Base-by-base conservation (phyloP, 2,329 filamentous ascomycete genomes). In the Beauveria caledonica region DNA sequence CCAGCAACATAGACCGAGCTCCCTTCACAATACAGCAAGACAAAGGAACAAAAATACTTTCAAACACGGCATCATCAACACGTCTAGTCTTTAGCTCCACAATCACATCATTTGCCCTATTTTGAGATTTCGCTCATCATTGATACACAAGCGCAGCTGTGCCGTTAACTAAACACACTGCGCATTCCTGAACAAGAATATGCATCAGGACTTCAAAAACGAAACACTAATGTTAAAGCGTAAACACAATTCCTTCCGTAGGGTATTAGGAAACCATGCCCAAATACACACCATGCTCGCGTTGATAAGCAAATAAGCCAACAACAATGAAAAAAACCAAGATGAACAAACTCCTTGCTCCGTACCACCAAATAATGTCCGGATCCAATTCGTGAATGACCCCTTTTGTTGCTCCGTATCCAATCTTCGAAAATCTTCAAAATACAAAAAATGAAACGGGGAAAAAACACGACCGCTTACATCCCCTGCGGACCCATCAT, bases 401-500 rank as follows among this genome's bases (percentile, higher is more conserved):
- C 49, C 50, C 50, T 60, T 55, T 55, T 60, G 27, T 40, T 60
- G 58, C 50, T 55, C 58, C 58, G 25, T 60, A 53, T 60, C 49
- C 58, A 60, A 54, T 54, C 36, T 48, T 50, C 7, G 42, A 58
- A 44, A 44, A 54, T 54, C 19, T 48, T 44, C 17, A 58, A 58
- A 44, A 44, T 49, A 50, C 45, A 42, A 58, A 42, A 39, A 39
- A 27, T 25, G 7, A 21, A 39, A 33, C 27, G 3, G 9, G 11
- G 13, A 36, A 42, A 29, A 50, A n/a, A 8, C 13, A 39, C 13
- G 3, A 11, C 46, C 10, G 21, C 5, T 50, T 73, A 79, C 76
- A 80, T 79, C 44, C 76, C 77, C 64, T 80, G 77, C 21, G 74
- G 73, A 13, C 76, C 77, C 78, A 81, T 80, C 77, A 84, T 83